Evolutionary conservation across 768 basidiomycete species (phyloP).

Genomic region (Suillus americanus): DNA sequence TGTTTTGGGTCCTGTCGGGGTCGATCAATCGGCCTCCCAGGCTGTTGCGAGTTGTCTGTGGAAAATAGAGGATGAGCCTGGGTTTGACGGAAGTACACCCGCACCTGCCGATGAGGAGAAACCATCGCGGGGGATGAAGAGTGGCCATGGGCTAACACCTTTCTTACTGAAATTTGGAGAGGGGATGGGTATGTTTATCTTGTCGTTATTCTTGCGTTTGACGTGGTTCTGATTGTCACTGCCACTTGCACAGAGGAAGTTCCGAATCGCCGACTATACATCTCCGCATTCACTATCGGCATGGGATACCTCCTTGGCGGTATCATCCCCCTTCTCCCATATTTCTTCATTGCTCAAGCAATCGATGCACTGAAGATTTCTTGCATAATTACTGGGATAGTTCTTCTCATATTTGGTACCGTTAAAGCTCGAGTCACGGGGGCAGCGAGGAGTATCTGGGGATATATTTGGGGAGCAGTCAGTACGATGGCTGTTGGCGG

Average conservation of each 20-base stretch:
- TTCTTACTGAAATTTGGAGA: conserved; percentile 96
- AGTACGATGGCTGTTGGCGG: conserved; percentile 90
- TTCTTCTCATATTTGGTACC: conserved; percentile 87
- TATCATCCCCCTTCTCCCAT: conserved; percentile 87
- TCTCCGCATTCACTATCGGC: conserved; percentile 93
- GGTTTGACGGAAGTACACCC: conserved; percentile 14
- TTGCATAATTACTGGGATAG: conserved; percentile 76
- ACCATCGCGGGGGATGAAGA: conserved; percentile 60
- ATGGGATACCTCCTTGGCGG: conserved; percentile 93
- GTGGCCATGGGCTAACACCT: conserved; percentile 83
- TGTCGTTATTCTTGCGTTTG: background rate
- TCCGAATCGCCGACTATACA: conserved; percentile 78
- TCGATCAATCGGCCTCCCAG: conserved; percentile 78
- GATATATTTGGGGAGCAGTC: conserved; percentile 85
- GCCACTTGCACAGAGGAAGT: conserved; percentile 68
- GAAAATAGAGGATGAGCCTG: conserved; percentile 55
- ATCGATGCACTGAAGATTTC: conserved; percentile 71
- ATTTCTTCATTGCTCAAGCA: conserved; percentile 83
- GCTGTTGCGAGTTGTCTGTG: conserved; percentile 76
- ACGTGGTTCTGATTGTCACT: background rate
- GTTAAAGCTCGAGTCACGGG: conserved; percentile 89
- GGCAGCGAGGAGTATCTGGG: conserved; percentile 58
- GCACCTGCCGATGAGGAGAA: conserved; percentile 52
- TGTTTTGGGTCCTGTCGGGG: conserved; percentile 85
- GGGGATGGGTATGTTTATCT: conserved; percentile 64